These are phyloP conservation scores for Hansenula anomala DNA, from an alignment of 1,139 yeast genomes.

Conservation along the genomic window DNA sequence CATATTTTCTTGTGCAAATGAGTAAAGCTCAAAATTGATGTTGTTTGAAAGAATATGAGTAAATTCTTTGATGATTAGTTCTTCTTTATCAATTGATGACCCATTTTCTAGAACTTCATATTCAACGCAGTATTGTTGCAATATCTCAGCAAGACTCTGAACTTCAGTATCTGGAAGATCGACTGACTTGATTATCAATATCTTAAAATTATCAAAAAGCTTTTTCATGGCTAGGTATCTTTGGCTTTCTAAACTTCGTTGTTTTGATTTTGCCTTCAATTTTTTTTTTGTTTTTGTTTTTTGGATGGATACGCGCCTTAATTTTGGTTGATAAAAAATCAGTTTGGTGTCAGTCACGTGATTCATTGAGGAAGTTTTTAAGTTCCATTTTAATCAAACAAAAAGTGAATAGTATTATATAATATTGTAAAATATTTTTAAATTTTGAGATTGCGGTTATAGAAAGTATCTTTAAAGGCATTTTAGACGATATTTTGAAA, in stretches of 20 bases:
- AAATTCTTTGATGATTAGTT: slow-evolving; percentile 21
- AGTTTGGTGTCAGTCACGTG: slow-evolving; percentile 6
- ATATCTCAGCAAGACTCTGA: slow-evolving; percentile 18
- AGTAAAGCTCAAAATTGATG: slow-evolving; percentile 51
- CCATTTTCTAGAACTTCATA: slow-evolving; percentile 17
- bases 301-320: background rate
- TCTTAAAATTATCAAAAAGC: slow-evolving; percentile 35
- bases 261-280: background rate
- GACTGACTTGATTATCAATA: slow-evolving; percentile 37
- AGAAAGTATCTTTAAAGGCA: too few species aligned
- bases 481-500: too few species aligned
- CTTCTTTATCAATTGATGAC: slow-evolving; percentile 14
- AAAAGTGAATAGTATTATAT: too few species aligned
- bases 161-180: slow-evolving; percentile 25
- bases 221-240: too few species aligned
- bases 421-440: too few species aligned
- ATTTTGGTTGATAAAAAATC: too few species aligned
- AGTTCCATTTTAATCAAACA: too few species aligned
- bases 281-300: background rate
- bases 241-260: too few species aligned
- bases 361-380: too few species aligned
- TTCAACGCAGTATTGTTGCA: slow-evolving; percentile 20
- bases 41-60: slow-evolving; percentile 57
- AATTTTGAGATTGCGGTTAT: too few species aligned
- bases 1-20: slow-evolving; percentile 44